Base-by-base conservation (phyloP, 129 eudicot species). In the Solidago caesia region DNA sequence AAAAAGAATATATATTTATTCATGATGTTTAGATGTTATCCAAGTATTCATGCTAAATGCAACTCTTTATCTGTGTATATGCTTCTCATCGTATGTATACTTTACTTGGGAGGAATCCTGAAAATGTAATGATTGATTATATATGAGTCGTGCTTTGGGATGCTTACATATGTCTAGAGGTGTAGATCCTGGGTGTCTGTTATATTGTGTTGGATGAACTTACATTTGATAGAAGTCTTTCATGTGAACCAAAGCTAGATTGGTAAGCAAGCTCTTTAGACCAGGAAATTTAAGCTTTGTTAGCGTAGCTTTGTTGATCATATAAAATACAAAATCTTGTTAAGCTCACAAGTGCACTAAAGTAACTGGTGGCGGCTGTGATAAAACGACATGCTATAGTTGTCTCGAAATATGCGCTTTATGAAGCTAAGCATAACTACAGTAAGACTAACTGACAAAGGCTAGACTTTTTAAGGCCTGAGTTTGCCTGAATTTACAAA, bases 21-120 rank as follows among this genome's bases (percentile, higher is more conserved):
- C 21, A 21, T 21, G 21, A 21, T 21, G 21, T 21, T 21, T 41
- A 75, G 70, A 49, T 74, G 78, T 15, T 64, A 63, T 42, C 4
- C 43, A 44, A 49, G 13, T 61, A 14, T 12, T 4, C 41, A 26
- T 61, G 45, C 46, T 59, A 45, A 7, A 33, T 33, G 39, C 39
- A 33, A 33, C 39, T 33, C 39, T 33, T 1, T 0, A 33, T 56
- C 26, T 39, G 43, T 56, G 14, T 60, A 52, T 48, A 52, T 13
- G 29, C 27, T 69, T 7, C 43, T 69, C 46, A 7, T 69, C 42
- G 14, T 60, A 45, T 74, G 41, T 39, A 46, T 74, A n/a, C 77
- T 21, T 33, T 33, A 33, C 0, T 33, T 33, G 39, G 39, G 39
- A 33, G 39, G 39, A 33, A 33, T 33, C 39, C 39, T 33, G 39